A percentile compares a stretch with the other conserved stretches of the same genome.
Evolutionary conservation across 2,329 filamentous ascomycete genomes (phyloP).

Genomic region (Mycosphaerella sp.): DNA sequence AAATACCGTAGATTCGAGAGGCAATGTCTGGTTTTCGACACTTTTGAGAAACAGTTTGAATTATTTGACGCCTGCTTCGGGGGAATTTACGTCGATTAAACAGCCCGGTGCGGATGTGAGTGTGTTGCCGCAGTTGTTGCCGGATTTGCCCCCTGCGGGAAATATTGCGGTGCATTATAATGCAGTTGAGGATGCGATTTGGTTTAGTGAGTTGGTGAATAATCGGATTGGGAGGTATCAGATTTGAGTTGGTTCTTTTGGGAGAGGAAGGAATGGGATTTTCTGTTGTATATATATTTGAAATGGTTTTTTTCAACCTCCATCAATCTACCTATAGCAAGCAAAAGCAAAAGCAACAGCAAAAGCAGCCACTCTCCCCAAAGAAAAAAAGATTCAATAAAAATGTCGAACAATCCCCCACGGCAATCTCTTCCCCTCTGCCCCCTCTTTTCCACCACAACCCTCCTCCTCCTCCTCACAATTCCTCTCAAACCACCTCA

Average conservation of each 20-base stretch:
- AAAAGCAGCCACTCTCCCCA: no score
- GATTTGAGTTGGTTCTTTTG: no score
- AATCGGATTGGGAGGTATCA: conserved; percentile 19
- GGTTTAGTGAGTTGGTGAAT: conserved; percentile 20
- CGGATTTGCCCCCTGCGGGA: conserved; percentile 17
- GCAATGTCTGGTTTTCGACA: conserved; percentile 22
- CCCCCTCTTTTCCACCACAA: no score
- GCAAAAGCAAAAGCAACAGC: no score
- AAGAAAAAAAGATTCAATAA: background rate
- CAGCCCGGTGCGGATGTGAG: conserved; percentile 14
- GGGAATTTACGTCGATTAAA: conserved; percentile 16
- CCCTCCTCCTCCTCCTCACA: no score
- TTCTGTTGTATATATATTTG: no score
- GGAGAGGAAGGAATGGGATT: no score
- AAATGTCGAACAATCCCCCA: conserved; percentile 9
- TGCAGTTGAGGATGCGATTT: conserved; percentile 14
- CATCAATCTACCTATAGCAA: no score
- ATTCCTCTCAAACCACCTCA: conserved; percentile 1
- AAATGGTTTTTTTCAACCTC: no score
- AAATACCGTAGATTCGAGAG: conserved; percentile 17
- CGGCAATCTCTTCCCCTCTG: background rate
- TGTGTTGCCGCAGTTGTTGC: conserved; percentile 12
- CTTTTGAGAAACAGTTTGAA: conserved; percentile 19
- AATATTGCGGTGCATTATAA: conserved; percentile 22
- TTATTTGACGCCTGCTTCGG: conserved; percentile 18